These are phyloP conservation scores for Penicillium flavigenum DNA, from an alignment of 495 filamentous ascomycete genomes.

Conservation along the genomic window DNA sequence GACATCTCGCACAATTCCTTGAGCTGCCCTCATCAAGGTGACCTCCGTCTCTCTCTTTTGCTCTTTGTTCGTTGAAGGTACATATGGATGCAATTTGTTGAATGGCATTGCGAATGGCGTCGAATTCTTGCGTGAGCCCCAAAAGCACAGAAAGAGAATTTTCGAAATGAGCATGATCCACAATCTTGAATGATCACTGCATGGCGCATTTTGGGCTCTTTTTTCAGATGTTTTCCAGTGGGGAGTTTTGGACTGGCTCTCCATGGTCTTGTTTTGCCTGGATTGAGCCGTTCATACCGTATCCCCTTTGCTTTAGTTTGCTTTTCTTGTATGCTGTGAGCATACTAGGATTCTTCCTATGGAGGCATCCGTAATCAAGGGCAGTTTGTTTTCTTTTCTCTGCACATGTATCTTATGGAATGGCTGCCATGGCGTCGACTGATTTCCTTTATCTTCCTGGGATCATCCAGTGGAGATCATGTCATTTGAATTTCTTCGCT, in stretches of 20 bases:
- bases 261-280: background rate
- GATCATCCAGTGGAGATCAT: conserved; percentile 21
- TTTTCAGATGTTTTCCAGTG: conserved; percentile 10
- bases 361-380: background rate
- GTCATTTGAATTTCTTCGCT: conserved; percentile 10
- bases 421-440: conserved; percentile 30
- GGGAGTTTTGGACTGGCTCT: conserved; percentile 12
- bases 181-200: conserved; percentile 29
- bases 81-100: conserved; percentile 29
- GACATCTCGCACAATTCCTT: background rate
- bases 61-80: conserved; percentile 26
- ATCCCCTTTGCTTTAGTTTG: conserved; percentile 14
- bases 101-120: conserved; percentile 36
- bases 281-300: conserved; percentile 12
- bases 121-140: conserved; percentile 17
- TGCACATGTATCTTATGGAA: conserved; percentile 33
- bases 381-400: conserved; percentile 12
- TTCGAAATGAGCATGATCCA: conserved; percentile 22
- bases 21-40: conserved; percentile 4
- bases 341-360: background rate
- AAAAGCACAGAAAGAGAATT: conserved; percentile 21
- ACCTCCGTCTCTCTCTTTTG: conserved; percentile 11
- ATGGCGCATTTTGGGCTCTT: conserved; percentile 23
- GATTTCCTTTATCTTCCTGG: conserved; percentile 18
- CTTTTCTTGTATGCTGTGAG: conserved; percentile 11